Evolutionary conservation across 768 basidiomycete genomes (phyloP).

Genomic region (Tricholoma saponaceum): DNA sequence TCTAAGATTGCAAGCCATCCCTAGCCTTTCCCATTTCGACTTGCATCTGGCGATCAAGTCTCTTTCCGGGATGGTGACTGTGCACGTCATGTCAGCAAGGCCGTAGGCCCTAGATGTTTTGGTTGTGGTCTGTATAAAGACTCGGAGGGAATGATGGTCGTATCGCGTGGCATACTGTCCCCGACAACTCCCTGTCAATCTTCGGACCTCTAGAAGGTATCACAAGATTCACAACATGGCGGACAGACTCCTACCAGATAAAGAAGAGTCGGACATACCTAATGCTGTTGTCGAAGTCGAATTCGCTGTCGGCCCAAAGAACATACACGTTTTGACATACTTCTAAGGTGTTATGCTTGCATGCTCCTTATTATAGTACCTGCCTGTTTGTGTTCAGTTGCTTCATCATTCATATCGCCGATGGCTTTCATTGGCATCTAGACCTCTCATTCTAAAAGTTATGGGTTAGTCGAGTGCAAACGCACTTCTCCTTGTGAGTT

Average conservation of each 20-base stretch:
- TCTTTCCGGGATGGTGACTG: no score
- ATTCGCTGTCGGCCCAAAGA: not conserved
- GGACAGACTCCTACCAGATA: not conserved
- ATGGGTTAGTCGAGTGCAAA: constrained; percentile 37
- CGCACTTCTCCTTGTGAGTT: constrained; percentile 39
- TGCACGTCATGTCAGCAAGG: no score
- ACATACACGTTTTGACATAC: not conserved
- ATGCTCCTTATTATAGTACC: constrained; percentile 42
- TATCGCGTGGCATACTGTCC: not conserved
- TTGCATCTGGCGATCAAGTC: no score
- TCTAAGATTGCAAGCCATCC: no score
- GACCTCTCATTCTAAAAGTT: constrained; percentile 41
- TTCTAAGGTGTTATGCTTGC: constrained; percentile 38
- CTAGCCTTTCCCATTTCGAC: no score
- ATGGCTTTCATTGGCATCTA: constrained; percentile 6
- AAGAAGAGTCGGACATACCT: no score
- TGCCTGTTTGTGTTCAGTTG: constrained; percentile 25
- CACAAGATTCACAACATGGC: constrained; percentile 11
- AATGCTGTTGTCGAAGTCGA: constrained; percentile 9
- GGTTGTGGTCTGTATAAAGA: not conserved
- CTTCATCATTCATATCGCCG: not conserved
- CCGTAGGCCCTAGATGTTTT: not conserved
- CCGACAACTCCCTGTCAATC: not conserved
- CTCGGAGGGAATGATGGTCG: not conserved
- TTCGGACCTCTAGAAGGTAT: not conserved